A percentile compares a stretch with the other conserved stretches of the same genome.
These are phyloP conservation scores for Ganoderma lucidum DNA, from an alignment of 1,284 basidiomycete genomes.

Conservation along the genomic window DNA sequence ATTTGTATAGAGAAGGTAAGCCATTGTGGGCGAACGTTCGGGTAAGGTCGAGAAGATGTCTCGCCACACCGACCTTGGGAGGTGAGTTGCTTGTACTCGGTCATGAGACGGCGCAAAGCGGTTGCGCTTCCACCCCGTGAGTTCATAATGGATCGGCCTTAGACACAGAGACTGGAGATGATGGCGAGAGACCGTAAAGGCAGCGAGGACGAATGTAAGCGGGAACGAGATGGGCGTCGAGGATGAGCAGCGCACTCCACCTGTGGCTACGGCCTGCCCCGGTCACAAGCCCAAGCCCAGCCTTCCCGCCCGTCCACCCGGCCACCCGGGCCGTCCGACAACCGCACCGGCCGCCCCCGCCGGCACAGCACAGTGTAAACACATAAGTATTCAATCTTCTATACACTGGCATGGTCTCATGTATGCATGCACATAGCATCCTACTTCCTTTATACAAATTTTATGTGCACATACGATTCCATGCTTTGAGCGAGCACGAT, in stretches of 20 bases:
- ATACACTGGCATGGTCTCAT: no score
- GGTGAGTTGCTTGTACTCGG: conserved; percentile 91
- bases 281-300: neutral
- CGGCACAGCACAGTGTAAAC: no score
- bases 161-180: conserved; percentile 7
- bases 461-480: neutral
- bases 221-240: conserved; percentile 29
- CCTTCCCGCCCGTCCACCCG: neutral
- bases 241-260: neutral
- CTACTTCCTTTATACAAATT: no score
- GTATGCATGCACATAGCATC: no score
- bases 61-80: conserved; percentile 54
- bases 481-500: neutral
- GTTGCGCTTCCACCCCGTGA: conserved; percentile 63
- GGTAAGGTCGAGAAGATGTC: conserved; percentile 10
- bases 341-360: no score
- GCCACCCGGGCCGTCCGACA: no score
- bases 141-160: conserved; percentile 39
- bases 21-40: neutral
- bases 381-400: no score
- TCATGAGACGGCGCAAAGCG: conserved; percentile 86
- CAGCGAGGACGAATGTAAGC: conserved; percentile 9
- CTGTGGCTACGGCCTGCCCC: conserved; percentile 3
- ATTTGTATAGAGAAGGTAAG: conserved; percentile 17
- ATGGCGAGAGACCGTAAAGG: conserved; percentile 13